A percentile compares a stretch with the other conserved stretches of the same genome.
phyloP scores from a whole-genome alignment of 2,329 filamentous ascomycete species.

The Myriosclerotinia curreyana region DNA sequence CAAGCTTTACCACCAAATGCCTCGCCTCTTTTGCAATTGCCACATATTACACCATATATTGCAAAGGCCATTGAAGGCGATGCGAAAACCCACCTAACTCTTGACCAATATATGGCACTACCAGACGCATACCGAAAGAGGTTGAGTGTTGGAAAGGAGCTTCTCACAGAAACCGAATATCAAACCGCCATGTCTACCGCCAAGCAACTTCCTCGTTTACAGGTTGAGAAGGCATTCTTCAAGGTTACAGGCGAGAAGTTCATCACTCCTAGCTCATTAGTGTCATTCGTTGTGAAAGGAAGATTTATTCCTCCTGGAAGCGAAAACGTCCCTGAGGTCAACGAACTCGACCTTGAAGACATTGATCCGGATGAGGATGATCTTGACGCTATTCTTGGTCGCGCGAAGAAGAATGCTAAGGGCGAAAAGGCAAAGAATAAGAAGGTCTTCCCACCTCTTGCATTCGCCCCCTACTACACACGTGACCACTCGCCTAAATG shows the following conservation, averaged over 20 bases:
- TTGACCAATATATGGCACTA: slow-evolving; percentile 87
- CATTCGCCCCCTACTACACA: slow-evolving; percentile 84
- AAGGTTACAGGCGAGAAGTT: slow-evolving; percentile 94
- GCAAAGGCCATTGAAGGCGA: slow-evolving; percentile 69
- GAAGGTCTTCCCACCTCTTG: slow-evolving; percentile 75
- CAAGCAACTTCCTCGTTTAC: slow-evolving; percentile 76
- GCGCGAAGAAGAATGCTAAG: slow-evolving; percentile 65
- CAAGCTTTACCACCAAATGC: slow-evolving; percentile 82
- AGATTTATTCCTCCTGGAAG: slow-evolving; percentile 88
- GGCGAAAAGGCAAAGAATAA: slow-evolving; percentile 60
- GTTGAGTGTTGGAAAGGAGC: slow-evolving; percentile 65
- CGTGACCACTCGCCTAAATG: slow-evolving; percentile 87
- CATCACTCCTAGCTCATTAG: slow-evolving; percentile 87
- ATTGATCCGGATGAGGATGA: slow-evolving; percentile 91
- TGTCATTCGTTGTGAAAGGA: slow-evolving; percentile 92
- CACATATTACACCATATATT: slow-evolving; percentile 71
- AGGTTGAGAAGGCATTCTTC: slow-evolving; percentile 93
- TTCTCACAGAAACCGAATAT: slow-evolving; percentile 76
- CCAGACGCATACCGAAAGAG: slow-evolving; percentile 70
- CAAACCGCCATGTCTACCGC: slow-evolving; percentile 71
- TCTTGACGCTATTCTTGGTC: slow-evolving; percentile 76
- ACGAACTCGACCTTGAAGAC: slow-evolving; percentile 81
- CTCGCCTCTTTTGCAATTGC: slow-evolving; percentile 88
- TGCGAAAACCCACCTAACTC: slow-evolving; percentile 68
- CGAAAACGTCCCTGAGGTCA: slow-evolving; percentile 68